Evolutionary conservation across 352 stramenopile genomes (phyloP).

Genomic region (Phytophthora agathidicida): DNA sequence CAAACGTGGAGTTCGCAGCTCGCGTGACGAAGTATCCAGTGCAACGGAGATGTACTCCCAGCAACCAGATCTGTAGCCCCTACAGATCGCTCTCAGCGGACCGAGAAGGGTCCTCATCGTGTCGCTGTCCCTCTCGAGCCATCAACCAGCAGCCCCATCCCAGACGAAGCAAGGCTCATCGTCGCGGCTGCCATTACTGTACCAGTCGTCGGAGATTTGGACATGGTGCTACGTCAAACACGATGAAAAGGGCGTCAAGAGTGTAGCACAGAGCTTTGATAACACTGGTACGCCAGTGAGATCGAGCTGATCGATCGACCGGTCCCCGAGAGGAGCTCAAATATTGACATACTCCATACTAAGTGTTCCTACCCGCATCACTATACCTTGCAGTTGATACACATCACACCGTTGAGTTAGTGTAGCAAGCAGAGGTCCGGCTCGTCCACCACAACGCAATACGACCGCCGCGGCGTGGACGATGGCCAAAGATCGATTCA

Average conservation of each 20-base stretch:
- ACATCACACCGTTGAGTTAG: too few species aligned
- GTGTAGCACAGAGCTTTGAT: conserved; percentile 17
- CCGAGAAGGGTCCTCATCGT: conserved; percentile 7
- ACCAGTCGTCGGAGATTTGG: conserved; percentile 9
- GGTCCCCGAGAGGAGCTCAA: neutral
- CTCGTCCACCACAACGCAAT: conserved; percentile 38
- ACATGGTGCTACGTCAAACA: neutral
- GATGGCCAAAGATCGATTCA: conserved; percentile 40
- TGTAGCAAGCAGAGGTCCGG: conserved; percentile 2
- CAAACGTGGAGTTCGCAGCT: neutral
- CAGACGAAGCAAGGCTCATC: conserved; percentile 7
- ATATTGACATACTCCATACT: conserved; percentile 13
- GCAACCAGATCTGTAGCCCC: conserved; percentile 12
- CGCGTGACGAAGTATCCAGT: neutral
- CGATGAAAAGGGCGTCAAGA: neutral
- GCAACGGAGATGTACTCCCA: too few species aligned
- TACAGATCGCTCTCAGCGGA: conserved; percentile 19
- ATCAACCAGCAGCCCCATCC: conserved; percentile 8
- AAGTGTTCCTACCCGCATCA: conserved; percentile 8
- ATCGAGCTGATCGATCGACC: conserved; percentile 9
- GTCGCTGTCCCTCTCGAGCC: conserved; percentile 1
- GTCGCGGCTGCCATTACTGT: conserved; percentile 1
- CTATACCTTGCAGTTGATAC: conserved; percentile 5
- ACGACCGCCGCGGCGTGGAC: conserved; percentile 17
- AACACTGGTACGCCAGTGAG: conserved; percentile 25